Conservation (phyloP, 176 grass and related monocot genomes). For the Eragrostis nindensis region DNA sequence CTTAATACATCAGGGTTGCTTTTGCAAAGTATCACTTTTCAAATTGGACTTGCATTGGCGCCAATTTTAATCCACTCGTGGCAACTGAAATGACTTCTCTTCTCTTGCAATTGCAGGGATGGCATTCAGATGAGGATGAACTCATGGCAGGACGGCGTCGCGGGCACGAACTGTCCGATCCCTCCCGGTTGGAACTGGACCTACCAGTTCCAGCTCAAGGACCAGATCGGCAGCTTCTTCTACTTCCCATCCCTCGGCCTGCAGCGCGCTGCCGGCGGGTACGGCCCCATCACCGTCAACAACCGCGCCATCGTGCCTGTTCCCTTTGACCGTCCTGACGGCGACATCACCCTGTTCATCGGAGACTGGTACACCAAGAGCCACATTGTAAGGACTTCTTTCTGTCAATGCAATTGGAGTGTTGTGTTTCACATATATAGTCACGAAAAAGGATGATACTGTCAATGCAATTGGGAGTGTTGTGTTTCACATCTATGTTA, state of each 20-base stretch:
- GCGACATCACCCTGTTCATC: constrained; percentile 79
- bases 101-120: constrained; percentile 59
- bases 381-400: constrained; percentile 60
- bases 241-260: constrained; percentile 86
- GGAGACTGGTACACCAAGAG: constrained; percentile 92
- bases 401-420: not conserved
- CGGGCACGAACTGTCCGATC: constrained; percentile 92
- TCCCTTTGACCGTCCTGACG: constrained; percentile 71
- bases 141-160: constrained; percentile 91
- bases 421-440: not conserved
- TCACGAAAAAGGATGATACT: not conserved
- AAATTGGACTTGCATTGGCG: constrained; percentile 26
- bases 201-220: constrained; percentile 95
- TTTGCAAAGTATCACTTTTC: constrained; percentile 12
- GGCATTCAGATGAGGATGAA: constrained; percentile 91
- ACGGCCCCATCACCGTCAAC: constrained; percentile 66
- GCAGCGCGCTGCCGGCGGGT: constrained; percentile 77
- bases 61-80: constrained; percentile 9
- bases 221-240: constrained; percentile 97
- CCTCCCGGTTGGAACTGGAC: constrained; percentile 97
- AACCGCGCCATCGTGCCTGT: constrained; percentile 65
- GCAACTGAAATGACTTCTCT: constrained; percentile 27
- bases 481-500: too few relatives aligned
- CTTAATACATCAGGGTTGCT: not conserved
- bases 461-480: too few relatives aligned